Evolutionary conservation across 202 grass and related monocot genomes (phyloP).

Genomic region (Digitaria exilis): DNA sequence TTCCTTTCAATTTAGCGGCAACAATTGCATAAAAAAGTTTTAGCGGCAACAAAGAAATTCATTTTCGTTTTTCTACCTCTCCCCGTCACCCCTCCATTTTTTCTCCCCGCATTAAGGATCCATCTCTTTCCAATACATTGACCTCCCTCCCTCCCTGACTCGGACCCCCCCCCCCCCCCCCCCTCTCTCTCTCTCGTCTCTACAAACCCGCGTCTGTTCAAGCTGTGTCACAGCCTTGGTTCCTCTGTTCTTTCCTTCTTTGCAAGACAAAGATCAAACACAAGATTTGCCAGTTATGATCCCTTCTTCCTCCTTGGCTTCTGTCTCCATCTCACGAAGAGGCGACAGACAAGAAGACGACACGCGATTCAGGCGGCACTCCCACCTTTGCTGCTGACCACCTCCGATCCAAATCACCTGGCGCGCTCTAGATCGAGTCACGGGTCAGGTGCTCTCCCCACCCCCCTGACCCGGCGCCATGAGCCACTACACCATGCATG

Average conservation of each 20-base stretch:
- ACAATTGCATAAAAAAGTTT: no score
- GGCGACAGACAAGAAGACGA: background rate
- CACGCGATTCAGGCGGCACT: conserved; percentile 31
- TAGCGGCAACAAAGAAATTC: background rate
- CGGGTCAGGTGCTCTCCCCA: conserved; percentile 1
- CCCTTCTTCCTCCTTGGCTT: background rate
- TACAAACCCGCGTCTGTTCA: background rate
- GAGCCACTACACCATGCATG: conserved; percentile 44
- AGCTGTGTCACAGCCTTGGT: conserved; percentile 22
- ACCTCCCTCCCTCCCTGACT: background rate
- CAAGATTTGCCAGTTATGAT: conserved; percentile 30
- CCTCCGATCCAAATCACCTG: background rate
- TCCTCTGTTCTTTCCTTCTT: conserved; percentile 23
- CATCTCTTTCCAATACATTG: conserved; percentile 30
- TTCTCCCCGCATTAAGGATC: conserved; percentile 43
- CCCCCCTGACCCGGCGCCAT: conserved; percentile 11
- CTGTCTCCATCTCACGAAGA: conserved; percentile 13
- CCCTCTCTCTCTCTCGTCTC: background rate
- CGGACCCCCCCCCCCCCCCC: no score
- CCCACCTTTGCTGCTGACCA: conserved; percentile 29
- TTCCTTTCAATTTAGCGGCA: background rate
- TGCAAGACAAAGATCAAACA: background rate
- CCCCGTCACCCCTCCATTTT: background rate
- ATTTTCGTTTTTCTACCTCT: background rate
- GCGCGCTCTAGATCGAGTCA: conserved; percentile 29